phyloP scores from a whole-genome alignment of 306 rosid species.

The Canavalia gladiata region DNA sequence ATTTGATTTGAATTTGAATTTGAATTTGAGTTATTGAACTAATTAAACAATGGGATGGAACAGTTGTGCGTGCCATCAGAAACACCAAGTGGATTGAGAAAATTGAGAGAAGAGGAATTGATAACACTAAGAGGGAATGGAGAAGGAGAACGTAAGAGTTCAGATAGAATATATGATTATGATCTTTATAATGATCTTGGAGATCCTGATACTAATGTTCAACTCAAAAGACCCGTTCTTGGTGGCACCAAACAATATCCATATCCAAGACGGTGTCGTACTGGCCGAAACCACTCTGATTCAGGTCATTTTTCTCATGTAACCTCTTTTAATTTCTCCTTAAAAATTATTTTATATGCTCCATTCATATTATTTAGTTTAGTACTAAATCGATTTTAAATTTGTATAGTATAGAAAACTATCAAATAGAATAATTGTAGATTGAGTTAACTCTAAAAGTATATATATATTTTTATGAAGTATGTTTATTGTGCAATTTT shows the following conservation, averaged over 20 bases:
- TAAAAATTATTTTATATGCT: too few species aligned
- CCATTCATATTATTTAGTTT: too few species aligned
- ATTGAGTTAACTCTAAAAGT: too few species aligned
- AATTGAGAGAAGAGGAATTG: conserved; percentile 65
- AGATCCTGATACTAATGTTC: conserved; percentile 55
- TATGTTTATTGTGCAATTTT: not conserved
- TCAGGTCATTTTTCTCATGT: conserved; percentile 48
- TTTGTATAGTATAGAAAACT: too few species aligned
- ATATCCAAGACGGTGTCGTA: conserved; percentile 71
- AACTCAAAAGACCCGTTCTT: conserved; percentile 66
- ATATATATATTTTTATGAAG: too few species aligned
- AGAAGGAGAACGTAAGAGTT: conserved; percentile 61
- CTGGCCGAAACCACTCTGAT: conserved; percentile 46
- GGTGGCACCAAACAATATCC: conserved; percentile 63
- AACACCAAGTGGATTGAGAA: conserved; percentile 70
- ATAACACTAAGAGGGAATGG: conserved; percentile 65
- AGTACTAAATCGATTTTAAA: too few species aligned
- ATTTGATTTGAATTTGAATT: too few species aligned
- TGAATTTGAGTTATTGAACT: too few species aligned
- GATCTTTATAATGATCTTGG: conserved; percentile 80
- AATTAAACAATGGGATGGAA: not conserved
- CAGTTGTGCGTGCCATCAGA: conserved; percentile 70
- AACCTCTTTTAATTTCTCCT: not conserved
- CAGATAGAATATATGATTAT: conserved; percentile 75
- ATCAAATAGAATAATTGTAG: too few species aligned